Conservation (phyloP, 2,329 filamentous ascomycete species). For the Paracoccidioides brasiliensis region DNA sequence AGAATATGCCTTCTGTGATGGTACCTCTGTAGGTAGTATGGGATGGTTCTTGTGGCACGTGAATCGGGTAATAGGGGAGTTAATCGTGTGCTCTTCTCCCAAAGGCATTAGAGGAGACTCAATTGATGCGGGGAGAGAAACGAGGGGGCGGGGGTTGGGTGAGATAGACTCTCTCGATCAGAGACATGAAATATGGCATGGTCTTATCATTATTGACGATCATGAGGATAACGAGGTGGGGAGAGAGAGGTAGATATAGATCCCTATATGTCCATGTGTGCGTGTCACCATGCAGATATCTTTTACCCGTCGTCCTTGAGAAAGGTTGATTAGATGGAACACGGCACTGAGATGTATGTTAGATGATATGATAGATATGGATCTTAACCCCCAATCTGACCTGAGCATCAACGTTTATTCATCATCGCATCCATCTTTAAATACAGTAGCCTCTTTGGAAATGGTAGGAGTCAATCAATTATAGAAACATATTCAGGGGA, state of each 20-base stretch:
- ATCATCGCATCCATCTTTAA: no score
- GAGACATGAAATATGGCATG: not conserved
- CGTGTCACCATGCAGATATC: no score
- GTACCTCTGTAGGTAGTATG: not conserved
- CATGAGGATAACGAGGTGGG: not conserved
- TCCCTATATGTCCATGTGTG: not conserved
- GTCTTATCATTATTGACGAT: not conserved
- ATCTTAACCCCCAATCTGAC: no score
- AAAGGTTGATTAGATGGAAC: not conserved
- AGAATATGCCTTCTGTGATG: not conserved
- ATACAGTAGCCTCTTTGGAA: no score
- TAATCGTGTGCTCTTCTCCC: not conserved
- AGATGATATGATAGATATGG: not conserved
- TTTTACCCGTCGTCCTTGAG: not conserved
- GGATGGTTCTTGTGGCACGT: not conserved
- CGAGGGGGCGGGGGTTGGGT: not conserved
- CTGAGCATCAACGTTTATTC: no score
- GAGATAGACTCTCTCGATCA: not conserved
- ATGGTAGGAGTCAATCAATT: no score
- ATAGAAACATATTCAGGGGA: no score
- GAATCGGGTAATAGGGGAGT: not conserved
- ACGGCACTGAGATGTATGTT: not conserved
- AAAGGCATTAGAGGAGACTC: not conserved
- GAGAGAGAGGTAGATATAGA: not conserved
- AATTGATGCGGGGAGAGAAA: not conserved